Evolutionary conservation across 768 basidiomycete genomes (phyloP), one percentile per base, ranked within the genome.

Genomic region (Rhodocollybia butyracea): DNA sequence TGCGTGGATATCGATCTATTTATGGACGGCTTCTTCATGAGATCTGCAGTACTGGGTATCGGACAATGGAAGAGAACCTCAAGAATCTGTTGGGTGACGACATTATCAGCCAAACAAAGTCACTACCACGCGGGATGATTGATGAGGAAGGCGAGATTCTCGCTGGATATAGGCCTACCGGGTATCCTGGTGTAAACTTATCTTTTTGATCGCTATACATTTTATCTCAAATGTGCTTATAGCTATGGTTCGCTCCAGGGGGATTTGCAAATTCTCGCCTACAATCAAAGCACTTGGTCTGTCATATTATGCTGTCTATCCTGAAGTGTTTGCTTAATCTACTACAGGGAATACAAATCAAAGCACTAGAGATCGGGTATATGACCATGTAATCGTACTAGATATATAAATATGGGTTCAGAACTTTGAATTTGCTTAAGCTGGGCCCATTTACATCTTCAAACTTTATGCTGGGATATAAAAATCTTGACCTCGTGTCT

Each of bases 121-220:
- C 63, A n/a, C 54, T 46, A 36, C 42, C 51, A 29, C 54, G 67
- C 0, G 69, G 65, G 62, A 69, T 68, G 3, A 38, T 71, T 10
- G 67, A 73, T 51, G 65, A 60, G 3, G 69, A 70, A 36, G 67
- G 68, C 7, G 71, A 73, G 51, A 21, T 66, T 0, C 54, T 50
- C 5, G 67, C 66, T 1, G 59, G 61, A 48, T 73, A 69, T 51
- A 59, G 64, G 3, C 65, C 68, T 2, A 64, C 69, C 0, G 71
- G 71, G 3, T 65, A 69, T 52, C 70, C 68, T 24, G 68, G 65
- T 1, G 68, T 69, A 30, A 41, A 63, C 56, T 22, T 12, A 15
- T 21, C 27, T 15, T 40, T 6, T 40, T 29, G 15, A 40, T 24
- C 40, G 32, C 40, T 12, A 13, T 2, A 15, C 11, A 1, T 5